Evolutionary conservation across 208 protist species (phyloP).

Genomic region (Trypanosoma grayi): DNA sequence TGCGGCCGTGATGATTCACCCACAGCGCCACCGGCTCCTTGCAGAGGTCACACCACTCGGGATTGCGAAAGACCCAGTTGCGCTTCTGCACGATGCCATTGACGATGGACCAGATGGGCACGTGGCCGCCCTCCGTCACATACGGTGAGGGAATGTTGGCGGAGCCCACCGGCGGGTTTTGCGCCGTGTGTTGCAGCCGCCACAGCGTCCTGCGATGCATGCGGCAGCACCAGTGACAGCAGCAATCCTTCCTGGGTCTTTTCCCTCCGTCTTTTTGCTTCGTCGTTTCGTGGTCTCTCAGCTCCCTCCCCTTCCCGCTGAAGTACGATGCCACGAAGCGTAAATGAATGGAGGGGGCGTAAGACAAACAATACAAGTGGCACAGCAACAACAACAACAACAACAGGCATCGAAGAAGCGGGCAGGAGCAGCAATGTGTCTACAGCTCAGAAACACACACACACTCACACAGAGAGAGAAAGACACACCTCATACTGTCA

Average conservation of each 20-base stretch:
- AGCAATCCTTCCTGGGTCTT: not conserved
- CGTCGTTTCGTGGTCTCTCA: not conserved
- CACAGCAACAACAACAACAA: no score
- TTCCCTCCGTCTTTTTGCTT: not conserved
- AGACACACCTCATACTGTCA: no score
- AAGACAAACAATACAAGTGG: no score
- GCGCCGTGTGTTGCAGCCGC: constrained; percentile 17
- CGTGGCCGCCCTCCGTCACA: constrained; percentile 74
- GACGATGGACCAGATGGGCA: constrained; percentile 84
- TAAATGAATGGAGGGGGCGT: not conserved
- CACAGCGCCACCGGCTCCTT: constrained; percentile 83
- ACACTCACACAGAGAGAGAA: no score
- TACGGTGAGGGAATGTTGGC: constrained; percentile 49
- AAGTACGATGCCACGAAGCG: not conserved
- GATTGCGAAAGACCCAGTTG: constrained; percentile 80
- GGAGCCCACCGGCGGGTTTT: constrained; percentile 29
- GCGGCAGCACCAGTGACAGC: not conserved
- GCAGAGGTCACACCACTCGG: constrained; percentile 90
- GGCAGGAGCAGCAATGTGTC: no score
- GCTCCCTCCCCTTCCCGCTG: not conserved
- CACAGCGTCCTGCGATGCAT: constrained; percentile 21
- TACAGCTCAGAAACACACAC: no score
- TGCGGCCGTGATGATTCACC: constrained; percentile 86
- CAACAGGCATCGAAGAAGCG: no score
- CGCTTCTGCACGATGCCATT: constrained; percentile 83